phyloP scores from a whole-genome alignment of 2,329 filamentous ascomycete genomes.

The Aspergillus latus region DNA sequence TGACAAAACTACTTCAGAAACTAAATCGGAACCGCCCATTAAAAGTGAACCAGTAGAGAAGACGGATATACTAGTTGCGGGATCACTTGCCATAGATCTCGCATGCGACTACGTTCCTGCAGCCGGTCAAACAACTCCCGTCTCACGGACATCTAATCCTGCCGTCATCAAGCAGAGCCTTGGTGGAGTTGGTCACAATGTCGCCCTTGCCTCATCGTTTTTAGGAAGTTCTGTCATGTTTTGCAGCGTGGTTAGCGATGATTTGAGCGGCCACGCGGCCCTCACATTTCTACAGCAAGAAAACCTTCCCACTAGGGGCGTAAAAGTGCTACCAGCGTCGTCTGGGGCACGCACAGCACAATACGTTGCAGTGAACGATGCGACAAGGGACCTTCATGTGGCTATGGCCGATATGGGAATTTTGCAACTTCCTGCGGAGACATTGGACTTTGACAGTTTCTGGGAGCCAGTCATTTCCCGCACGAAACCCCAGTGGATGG shows the following conservation, averaged over 20 bases:
- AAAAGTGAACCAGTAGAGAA: constrained; percentile 22
- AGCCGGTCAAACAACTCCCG: constrained; percentile 36
- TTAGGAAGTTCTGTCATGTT: constrained; percentile 67
- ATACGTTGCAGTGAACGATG: constrained; percentile 87
- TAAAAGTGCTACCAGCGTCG: constrained; percentile 58
- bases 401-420: constrained; percentile 97
- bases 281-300: constrained; percentile 62
- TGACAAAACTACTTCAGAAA: constrained; percentile 24
- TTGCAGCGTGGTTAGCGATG: constrained; percentile 78
- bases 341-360: constrained; percentile 72
- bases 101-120: constrained; percentile 72
- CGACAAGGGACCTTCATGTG: constrained; percentile 76
- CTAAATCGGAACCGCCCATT: constrained; percentile 16
- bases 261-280: constrained; percentile 72
- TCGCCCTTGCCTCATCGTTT: constrained; percentile 77
- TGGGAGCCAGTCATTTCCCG: constrained; percentile 62
- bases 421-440: constrained; percentile 53
- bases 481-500: constrained; percentile 69
- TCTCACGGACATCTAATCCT: constrained; percentile 79
- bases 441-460: constrained; percentile 48
- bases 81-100: constrained; percentile 84
- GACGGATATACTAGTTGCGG: constrained; percentile 77
- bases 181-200: constrained; percentile 89
- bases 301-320: constrained; percentile 63
- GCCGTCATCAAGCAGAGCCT: constrained; percentile 77